Conservation (phyloP, 176 grass and related monocot genomes). For the barley (Hordeum vulgare) region MorexV3_pseudomolecules_assembly NC_058521.1:19761128-19761627, state of each 20-base stretch:
- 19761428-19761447: slow-evolving; percentile 11
- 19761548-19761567: slow-evolving; percentile 36
- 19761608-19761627: slow-evolving; percentile 28
- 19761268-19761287: not conserved
- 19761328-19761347: not conserved
- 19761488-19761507: slow-evolving; percentile 72
- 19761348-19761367: not conserved
- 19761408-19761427: not conserved
- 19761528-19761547: slow-evolving; percentile 39
- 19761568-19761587: slow-evolving; percentile 43
- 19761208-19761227: slow-evolving; percentile 5
- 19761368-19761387: not conserved
- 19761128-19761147: not conserved
- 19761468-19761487: slow-evolving; percentile 52
- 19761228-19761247: slow-evolving; percentile 3
- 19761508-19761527: slow-evolving; percentile 44
- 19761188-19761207: slow-evolving; percentile 2
- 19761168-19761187: not conserved
- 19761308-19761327: not conserved
- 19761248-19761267: not conserved
- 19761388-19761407: not conserved
- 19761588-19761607: slow-evolving; percentile 63
- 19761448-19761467: slow-evolving; percentile 34
- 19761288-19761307: not conserved
- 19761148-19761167: not conserved